A percentile compares a stretch with the other conserved stretches of the same genome.
These are phyloP conservation scores for Hypericum androsaemum DNA, from an alignment of 345 rosid species.

Conservation along the genomic window DNA sequence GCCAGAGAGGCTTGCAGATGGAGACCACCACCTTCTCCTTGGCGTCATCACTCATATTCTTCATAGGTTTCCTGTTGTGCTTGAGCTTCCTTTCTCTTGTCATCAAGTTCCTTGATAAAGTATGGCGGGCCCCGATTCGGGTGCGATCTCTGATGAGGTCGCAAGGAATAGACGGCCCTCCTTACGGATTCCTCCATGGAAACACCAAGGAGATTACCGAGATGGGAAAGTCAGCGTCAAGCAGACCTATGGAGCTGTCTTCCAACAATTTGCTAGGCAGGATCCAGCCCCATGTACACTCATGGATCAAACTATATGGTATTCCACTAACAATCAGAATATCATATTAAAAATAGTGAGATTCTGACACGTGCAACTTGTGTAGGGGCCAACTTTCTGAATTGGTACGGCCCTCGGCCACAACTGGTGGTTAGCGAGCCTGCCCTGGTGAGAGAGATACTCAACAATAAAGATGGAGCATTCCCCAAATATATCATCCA, in stretches of 20 bases:
- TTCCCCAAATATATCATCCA: background rate
- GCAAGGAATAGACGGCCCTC: slow-evolving; percentile 24
- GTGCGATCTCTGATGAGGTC: slow-evolving; percentile 10
- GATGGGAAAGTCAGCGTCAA: slow-evolving; percentile 14
- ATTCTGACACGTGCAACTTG: too few species aligned
- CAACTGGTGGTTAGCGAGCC: background rate
- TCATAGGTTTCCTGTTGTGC: background rate
- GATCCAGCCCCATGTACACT: slow-evolving; percentile 19
- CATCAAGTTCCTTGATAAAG: slow-evolving; percentile 10
- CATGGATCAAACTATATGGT: slow-evolving; percentile 27
- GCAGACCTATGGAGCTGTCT: slow-evolving; percentile 1
- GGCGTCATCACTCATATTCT: background rate
- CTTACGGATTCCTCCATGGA: slow-evolving; percentile 31
- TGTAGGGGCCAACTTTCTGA: slow-evolving; percentile 5
- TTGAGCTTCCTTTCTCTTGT: background rate
- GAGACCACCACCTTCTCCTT: too few species aligned
- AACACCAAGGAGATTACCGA: slow-evolving; percentile 20
- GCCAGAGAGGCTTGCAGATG: too few species aligned
- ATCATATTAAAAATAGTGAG: background rate
- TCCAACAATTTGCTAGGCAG: slow-evolving; percentile 16
- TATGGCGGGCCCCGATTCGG: slow-evolving; percentile 18
- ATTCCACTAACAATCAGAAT: background rate
- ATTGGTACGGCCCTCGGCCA: slow-evolving; percentile 1
- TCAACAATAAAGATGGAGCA: slow-evolving; percentile 2
- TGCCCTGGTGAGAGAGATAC: slow-evolving; percentile 1